Evolutionary conservation across 2,329 filamentous ascomycete species (phyloP), one percentile per base, ranked within the genome.

Genomic region (Trichothecium roseum): DNA sequence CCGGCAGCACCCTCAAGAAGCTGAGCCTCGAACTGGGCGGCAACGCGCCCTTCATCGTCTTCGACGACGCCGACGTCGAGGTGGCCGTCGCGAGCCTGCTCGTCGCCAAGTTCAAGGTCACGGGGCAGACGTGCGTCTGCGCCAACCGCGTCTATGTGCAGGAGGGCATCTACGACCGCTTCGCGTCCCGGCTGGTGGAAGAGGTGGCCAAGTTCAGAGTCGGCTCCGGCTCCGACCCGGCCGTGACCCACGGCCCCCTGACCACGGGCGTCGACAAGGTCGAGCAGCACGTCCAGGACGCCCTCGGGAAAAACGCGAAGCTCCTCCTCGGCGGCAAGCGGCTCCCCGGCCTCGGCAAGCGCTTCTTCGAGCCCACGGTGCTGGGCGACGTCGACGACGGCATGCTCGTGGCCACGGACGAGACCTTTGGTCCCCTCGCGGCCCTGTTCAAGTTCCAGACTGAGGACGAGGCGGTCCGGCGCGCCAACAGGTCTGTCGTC

Each of bases 111-210:
- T 94, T 94, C 74, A 81, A 87, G 38, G 82, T 77, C 18, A 88
- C 83, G 0, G 88, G 88, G 24, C 88, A 95, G 66, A 94, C 87
- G 0, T 95, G 88, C 55, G 86, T 94, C 12, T 85, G 81, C 50
- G 81, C 81, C 6, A 88, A 89, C 60, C 68, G 83, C 14, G 72
- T 88, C 42, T 86, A 79, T 54, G 69, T 88, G 4, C 83, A 88
- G 56, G 64, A 68, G 29, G 76, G 72, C 38, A 72, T 88, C 51
- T 84, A 87, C 59, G 77, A 85, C 46, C 61, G 68, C 28, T 88
- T 88, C 48, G 68, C 74, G 4, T 48, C 64, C 32, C 72, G 69
- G 31, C 74, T 87, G 42, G 72, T 74, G 15, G 76, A 72, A 41
- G 78, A 79, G 48, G 81, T 86, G 30, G 70, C 70, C 49, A 60